Percentiles rank a stretch among this genome's conserved stretches.
Conservation (phyloP, 2,329 filamentous ascomycete genomes). For the Sordariomycetes sp. region DNA sequence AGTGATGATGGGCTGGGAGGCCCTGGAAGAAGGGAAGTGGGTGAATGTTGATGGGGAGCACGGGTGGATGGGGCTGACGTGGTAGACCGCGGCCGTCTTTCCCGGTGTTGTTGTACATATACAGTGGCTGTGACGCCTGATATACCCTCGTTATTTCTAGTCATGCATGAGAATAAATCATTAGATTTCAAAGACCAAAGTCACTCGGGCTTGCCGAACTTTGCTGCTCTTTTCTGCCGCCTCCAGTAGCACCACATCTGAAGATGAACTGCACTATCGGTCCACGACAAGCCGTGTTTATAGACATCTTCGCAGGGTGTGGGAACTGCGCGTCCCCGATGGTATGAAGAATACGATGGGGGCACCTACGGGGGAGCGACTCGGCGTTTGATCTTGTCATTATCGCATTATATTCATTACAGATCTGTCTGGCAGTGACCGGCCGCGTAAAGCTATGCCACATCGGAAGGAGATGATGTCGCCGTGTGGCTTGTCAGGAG, state of each 20-base stretch:
- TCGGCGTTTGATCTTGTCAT: background rate
- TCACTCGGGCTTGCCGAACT: too few species aligned
- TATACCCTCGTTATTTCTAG: background rate
- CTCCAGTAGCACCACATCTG: too few species aligned
- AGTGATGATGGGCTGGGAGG: constrained; percentile 78
- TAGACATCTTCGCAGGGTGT: too few species aligned
- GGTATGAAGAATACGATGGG: too few species aligned
- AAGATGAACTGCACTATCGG: too few species aligned
- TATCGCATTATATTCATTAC: background rate
- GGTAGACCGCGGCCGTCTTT: constrained; percentile 11
- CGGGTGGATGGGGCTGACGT: constrained; percentile 43
- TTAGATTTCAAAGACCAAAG: too few species aligned
- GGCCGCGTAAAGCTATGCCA: too few species aligned
- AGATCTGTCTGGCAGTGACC: background rate
- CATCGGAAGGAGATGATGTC: too few species aligned
- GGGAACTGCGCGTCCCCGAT: too few species aligned
- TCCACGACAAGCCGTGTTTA: too few species aligned
- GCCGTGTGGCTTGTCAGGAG: too few species aligned
- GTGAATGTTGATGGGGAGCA: constrained; percentile 68
- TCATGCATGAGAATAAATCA: background rate
- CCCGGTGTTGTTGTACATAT: background rate
- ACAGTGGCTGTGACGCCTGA: background rate
- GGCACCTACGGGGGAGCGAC: background rate
- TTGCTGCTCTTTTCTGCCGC: too few species aligned
- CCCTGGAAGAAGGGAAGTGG: constrained; percentile 52